Base-by-base conservation (phyloP, 495 filamentous ascomycete species). In the Tuber aestivum region DNA sequence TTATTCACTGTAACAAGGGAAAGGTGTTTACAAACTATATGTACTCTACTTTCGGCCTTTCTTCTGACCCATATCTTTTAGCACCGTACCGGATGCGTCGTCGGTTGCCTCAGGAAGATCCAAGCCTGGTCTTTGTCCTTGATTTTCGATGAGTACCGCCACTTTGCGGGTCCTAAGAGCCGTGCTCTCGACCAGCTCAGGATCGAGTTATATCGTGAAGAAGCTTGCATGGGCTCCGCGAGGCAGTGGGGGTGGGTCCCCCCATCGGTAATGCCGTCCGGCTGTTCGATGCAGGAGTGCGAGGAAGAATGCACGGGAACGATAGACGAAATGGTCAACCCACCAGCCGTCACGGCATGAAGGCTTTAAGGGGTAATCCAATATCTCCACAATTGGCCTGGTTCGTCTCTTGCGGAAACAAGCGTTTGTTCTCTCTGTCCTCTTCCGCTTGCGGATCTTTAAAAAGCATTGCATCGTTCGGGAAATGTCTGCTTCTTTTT, bases 1-100 rank as follows among this genome's bases (percentile, higher is more conserved):
- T 95, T 50, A 89, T 97, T 44, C 93, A 97, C 80, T 97, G 93
- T 85, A 97, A 97, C 79, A 93, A 95, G 79, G 93, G 93, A 76
- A 94, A 91, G 86, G 91, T 92, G 85, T 75, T 86, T 82, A 56
- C 44, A 69, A 61, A 6, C 21, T 32, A n/a, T 72, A 37, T 61
- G 16, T 72, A 27, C 41, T n/a, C 38, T 1, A 44, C 37, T 12
- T 35, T 18, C 35, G 27, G 41, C 70, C 45, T 21, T 41, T 8
- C 42, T 71, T 61, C 56, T 72, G 41, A 80, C 50, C 5, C 70
- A 41, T 72, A 68, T 71, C 61, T 40, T 9, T 74, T 74, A 92
- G 88, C 93, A 97, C 79, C 92, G 93, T 37, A 96, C 93, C 41
- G 93, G 93, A 50, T 95, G 93, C 80, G 89, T 93, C 16, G 87